Conservation (phyloP, 2,329 filamentous ascomycete species). For the Colletotrichum sp. region DNA sequence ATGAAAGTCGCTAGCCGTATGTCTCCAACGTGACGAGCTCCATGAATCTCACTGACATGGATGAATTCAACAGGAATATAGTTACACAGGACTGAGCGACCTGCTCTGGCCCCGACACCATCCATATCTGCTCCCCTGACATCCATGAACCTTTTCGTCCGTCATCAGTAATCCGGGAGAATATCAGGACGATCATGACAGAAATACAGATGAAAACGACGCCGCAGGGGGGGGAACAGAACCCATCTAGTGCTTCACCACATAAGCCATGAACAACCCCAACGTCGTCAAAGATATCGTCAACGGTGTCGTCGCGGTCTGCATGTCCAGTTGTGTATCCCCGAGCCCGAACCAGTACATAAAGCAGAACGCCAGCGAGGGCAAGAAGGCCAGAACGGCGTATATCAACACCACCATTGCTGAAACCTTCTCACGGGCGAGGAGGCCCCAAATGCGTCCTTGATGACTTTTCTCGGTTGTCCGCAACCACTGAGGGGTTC, state of each 20-base stretch:
- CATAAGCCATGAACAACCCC: fast-evolving
- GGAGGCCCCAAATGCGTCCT: fast-evolving
- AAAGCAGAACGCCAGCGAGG: not conserved
- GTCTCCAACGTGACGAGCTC: not conserved
- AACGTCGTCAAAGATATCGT: not conserved
- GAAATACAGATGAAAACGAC: too few species aligned
- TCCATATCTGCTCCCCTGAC: not conserved
- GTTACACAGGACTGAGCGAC: not conserved
- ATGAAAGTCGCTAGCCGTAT: too few species aligned
- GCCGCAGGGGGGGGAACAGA: not conserved
- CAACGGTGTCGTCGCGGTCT: not conserved
- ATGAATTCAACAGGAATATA: not conserved
- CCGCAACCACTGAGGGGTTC: not conserved
- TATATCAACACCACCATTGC: not conserved
- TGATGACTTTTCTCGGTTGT: fast-evolving
- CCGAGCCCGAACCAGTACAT: not conserved
- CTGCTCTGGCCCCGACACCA: not conserved
- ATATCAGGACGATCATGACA: too few species aligned
- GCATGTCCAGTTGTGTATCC: fast-evolving
- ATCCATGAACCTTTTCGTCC: not conserved
- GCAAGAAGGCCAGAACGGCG: not conserved
- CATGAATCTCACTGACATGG: fast-evolving
- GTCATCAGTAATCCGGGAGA: too few species aligned
- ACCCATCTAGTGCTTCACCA: not conserved
- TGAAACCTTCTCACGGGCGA: not conserved